phyloP scores from a whole-genome alignment of 2,329 filamentous ascomycete species.

The Ophiosphaerella narmari region DNA sequence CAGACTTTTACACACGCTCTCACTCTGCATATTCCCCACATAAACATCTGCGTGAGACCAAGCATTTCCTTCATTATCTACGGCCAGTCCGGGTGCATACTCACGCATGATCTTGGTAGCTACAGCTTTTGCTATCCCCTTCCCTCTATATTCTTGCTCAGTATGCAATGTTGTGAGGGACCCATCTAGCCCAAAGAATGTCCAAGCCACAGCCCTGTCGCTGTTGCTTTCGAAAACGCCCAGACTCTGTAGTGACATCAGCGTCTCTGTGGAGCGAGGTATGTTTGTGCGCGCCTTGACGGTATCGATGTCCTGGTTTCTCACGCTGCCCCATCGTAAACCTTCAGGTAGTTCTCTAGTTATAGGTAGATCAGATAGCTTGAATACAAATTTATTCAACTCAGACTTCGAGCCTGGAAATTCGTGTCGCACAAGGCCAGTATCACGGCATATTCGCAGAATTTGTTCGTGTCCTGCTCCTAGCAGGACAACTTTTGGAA shows the following conservation, averaged over 20 bases:
- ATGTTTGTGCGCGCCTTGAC: slow-evolving; percentile 57
- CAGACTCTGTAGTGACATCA: slow-evolving; percentile 47
- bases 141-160: slow-evolving; percentile 63
- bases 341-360: slow-evolving; percentile 49
- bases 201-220: slow-evolving; percentile 65
- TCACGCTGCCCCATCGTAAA: slow-evolving; percentile 61
- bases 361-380: slow-evolving; percentile 52
- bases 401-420: slow-evolving; percentile 36
- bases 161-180: slow-evolving; percentile 66
- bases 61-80: slow-evolving; percentile 49
- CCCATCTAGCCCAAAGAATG: slow-evolving; percentile 65
- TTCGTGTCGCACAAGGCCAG: slow-evolving; percentile 31
- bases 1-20: slow-evolving; percentile 65
- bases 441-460: slow-evolving; percentile 25
- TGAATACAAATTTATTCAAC: slow-evolving; percentile 64
- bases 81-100: slow-evolving; percentile 31
- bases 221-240: slow-evolving; percentile 50
- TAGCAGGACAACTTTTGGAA: slow-evolving; percentile 48
- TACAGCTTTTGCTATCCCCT: slow-evolving; percentile 66
- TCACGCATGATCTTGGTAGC: slow-evolving; percentile 63
- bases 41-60: slow-evolving; percentile 69
- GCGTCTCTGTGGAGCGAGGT: slow-evolving; percentile 56
- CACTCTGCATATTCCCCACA: slow-evolving; percentile 63
- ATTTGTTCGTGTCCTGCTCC: slow-evolving; percentile 49
- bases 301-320: slow-evolving; percentile 59